phyloP scores from a whole-genome alignment of 257 asterid genomes.

The Solanum peruvianum region DNA sequence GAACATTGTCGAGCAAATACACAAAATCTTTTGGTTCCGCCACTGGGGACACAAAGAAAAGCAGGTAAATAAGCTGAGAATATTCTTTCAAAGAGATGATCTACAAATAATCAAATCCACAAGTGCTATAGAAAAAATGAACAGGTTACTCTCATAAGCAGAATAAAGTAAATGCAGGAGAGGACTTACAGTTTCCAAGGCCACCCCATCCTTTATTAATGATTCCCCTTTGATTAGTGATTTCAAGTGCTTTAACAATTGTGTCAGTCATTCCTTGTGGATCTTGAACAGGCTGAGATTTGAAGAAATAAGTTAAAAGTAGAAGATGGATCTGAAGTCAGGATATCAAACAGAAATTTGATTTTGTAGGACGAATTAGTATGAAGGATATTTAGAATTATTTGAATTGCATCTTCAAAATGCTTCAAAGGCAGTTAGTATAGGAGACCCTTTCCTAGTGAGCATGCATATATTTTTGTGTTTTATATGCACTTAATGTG shows the following conservation, averaged over 20 bases:
- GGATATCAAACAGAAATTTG: background rate
- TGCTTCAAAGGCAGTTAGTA: background rate
- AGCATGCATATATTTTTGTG: background rate
- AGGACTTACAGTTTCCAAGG: constrained; percentile 53
- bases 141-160: background rate
- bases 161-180: background rate
- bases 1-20: constrained; percentile 63
- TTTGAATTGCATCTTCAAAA: background rate
- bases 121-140: background rate
- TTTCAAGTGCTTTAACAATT: constrained; percentile 71
- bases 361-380: background rate
- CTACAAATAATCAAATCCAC: background rate
- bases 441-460: background rate
- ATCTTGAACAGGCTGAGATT: constrained; percentile 72
- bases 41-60: constrained; percentile 29
- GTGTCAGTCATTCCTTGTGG: constrained; percentile 71
- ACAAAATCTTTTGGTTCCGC: constrained; percentile 59
- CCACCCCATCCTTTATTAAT: constrained; percentile 98
- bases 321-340: background rate
- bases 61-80: background rate
- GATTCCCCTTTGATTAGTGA: constrained; percentile 79
- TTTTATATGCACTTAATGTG: background rate
- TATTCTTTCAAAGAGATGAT: background rate
- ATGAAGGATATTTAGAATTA: background rate
- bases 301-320: background rate